Base-by-base conservation (phyloP, 2,329 filamentous ascomycete species). In the Fusarium miscanthi region DNA sequence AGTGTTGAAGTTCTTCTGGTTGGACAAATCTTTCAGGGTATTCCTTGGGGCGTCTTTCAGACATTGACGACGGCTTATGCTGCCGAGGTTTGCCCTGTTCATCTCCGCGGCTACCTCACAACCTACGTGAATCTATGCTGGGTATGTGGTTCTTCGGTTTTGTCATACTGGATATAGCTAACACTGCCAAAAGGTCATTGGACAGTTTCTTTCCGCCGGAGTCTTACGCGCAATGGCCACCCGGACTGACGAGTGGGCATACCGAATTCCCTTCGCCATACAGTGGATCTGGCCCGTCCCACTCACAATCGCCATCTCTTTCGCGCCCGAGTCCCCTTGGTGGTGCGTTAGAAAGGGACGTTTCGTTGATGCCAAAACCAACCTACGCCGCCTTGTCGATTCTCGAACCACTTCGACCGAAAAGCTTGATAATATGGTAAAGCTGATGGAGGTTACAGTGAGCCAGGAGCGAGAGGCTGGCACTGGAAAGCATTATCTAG, bases 11-110 rank as follows among this genome's bases (percentile, higher is more conserved):
- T 83, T 3, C 78, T 87, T 13, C 76, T 86, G 2, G 80, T 83
- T 8, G 85, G 84, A 11, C 81, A 86, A 63, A 77, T 88, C 49
- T 75, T 88, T 4, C 85, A 82, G 37, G 81, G 80, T 23, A 70
- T 85, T 3, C 78, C 81, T 2, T 82, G 81, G 74, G 84, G 84
- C 16, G 78, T 84, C 21, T 86, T 85, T 63, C 80, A 81, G 19
- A 84, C 81, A 8, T 81, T 80, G 4, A 80, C 78, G 0, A 82
- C 83, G 0, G 79, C 84, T 3, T 86, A 85, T 63, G 82, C 83
- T 13, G 80, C 83, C 8, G 84, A 86, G 63, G 81, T 86, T 8
- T 81, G 79, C 21, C 84, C 84, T 1, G 69, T 82, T 3, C 77
- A 78, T 4, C 76, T 86, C 21, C 80, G 84, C 37, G 81, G 79